Evolutionary conservation across 176 grass and related monocot genomes (phyloP).

Genomic region (Hsuehochloa calcarea): DNA sequence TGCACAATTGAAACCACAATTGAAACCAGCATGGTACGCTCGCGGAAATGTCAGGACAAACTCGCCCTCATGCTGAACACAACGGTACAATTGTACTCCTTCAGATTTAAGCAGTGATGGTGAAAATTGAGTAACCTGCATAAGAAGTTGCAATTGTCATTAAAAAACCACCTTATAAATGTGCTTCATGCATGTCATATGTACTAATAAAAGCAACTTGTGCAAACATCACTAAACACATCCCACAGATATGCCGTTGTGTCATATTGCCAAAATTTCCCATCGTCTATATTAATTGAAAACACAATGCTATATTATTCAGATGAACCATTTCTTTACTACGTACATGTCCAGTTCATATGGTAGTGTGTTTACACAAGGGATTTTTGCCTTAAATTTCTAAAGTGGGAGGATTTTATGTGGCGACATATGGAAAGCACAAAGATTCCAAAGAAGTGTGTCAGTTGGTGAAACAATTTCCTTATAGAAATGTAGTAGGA

Average conservation of each 20-base stretch:
- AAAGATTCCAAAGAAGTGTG: neutral
- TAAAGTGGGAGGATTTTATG: neutral
- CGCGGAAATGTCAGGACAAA: conserved; percentile 94
- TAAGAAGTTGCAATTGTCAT: conserved; percentile 25
- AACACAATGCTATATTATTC: neutral
- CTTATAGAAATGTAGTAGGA: neutral
- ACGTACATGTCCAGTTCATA: neutral
- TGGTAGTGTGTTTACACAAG: neutral
- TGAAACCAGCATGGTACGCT: conserved; percentile 93
- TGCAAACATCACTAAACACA: neutral
- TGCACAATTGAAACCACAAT: conserved; percentile 95
- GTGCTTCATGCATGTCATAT: neutral
- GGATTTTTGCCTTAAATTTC: neutral
- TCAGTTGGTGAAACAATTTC: neutral
- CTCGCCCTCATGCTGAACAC: conserved; percentile 74
- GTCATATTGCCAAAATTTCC: neutral
- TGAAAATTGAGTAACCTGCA: conserved; percentile 91
- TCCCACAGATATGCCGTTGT: neutral
- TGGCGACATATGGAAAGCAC: neutral
- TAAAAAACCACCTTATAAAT: conserved; percentile 1
- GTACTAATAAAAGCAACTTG: neutral
- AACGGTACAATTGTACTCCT: conserved; percentile 79
- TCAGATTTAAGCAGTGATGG: conserved; percentile 82
- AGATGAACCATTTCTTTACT: neutral
- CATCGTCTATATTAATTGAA: neutral